Base-by-base conservation (phyloP, 164 flowering plant species). In the Aristolochia contorta region DNA sequence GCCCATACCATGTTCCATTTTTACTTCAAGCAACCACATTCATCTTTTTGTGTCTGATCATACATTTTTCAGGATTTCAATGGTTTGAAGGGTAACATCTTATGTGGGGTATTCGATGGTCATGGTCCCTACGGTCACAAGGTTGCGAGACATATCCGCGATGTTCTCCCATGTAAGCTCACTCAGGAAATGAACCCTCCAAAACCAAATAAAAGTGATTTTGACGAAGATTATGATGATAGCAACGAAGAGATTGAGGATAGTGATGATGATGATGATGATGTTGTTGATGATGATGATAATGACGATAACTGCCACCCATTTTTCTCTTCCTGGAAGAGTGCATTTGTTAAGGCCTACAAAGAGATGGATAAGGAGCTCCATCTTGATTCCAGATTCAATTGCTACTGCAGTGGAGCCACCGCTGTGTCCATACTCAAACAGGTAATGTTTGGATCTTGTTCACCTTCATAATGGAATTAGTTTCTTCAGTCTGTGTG, bases 101-200 rank as follows among this genome's bases (percentile, higher is more conserved):
- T 91, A 47, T 84, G 92, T 49, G 87, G 81, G 12, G 89, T 92
- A 21, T 87, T 91, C 46, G 96, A 91, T 54, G 98, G 96, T 21
- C 96, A 92, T 65, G 96, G 98, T 54, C 91, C 89, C 9, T 63
- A 61, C 0, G 95, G 96, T 47, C 96, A 92, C 70, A 79, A 68
- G 63, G 88, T 92, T 56, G 78, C 95, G n/a, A 69, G 67, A 12
- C 68, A 63, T 52, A 75, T 84, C 1, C 80, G 96, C 0, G 91
- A 92, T 41, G 51, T 51, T 15, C 63, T 89, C 18, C 98, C 98
- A 0, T 62, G 73, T 6, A 85, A 74, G 70, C 77, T 87, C 58
- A 72, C 79, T 18, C 23, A 66, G 30, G 67, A 47, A 16, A 43
- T 78, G 57, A 72, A 65, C 19, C n/a, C 56, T 14, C 48, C 67